Evolutionary conservation across 805 yeast genomes (phyloP).

Genomic region (Ogataea dorogensis): DNA sequence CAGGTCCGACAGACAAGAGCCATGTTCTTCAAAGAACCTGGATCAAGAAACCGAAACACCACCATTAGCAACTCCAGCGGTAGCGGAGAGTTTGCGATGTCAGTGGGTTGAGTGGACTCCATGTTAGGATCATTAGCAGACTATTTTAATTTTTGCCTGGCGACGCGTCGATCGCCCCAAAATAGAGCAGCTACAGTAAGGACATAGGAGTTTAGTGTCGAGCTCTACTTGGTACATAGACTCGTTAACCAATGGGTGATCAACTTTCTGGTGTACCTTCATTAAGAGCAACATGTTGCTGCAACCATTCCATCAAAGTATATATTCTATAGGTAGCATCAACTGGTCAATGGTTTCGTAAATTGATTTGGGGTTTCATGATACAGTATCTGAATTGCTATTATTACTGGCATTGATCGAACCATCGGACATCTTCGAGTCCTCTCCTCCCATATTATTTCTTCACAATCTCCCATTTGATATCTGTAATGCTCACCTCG

Average conservation of each 20-base stretch:
- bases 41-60: constrained; percentile 46
- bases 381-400: background rate
- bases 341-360: no score
- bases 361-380: no score
- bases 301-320: no score
- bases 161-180: background rate
- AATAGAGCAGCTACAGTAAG: no score
- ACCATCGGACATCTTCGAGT: background rate
- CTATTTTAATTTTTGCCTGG: background rate
- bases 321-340: no score
- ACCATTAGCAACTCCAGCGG: constrained; percentile 48
- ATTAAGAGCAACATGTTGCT: no score
- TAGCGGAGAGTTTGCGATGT: constrained; percentile 6
- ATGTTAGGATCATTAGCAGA: constrained; percentile 1
- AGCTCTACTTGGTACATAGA: no score
- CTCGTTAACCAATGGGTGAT: no score
- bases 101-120: no score
- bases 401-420: no score
- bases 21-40: constrained; percentile 39
- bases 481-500: constrained; percentile 79
- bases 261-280: no score
- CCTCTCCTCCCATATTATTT: constrained; percentile 7
- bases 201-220: no score
- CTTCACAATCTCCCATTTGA: constrained; percentile 60
- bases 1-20: constrained; percentile 49